These are phyloP conservation scores for Cardamine resedifolia DNA, from an alignment of 345 rosid species.

Conservation along the genomic window DNA sequence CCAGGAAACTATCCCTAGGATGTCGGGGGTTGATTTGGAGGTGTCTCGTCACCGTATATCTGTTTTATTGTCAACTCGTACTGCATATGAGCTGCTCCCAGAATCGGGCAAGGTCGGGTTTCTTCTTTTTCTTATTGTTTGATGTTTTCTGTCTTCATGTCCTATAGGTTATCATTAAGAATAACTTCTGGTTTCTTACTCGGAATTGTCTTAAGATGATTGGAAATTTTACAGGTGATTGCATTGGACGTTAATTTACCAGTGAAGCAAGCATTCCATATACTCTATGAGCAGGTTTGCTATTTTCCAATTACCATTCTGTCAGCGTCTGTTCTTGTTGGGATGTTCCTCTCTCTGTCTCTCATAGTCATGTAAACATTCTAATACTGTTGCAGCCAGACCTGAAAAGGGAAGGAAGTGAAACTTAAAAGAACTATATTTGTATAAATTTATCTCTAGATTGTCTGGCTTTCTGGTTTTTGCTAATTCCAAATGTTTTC, in stretches of 20 bases:
- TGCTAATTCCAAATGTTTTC: constrained; percentile 39
- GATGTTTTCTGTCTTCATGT: constrained; percentile 22
- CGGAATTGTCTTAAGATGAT: constrained; percentile 13
- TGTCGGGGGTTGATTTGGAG: constrained; percentile 67
- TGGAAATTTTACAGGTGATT: constrained; percentile 55
- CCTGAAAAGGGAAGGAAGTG: constrained; percentile 16
- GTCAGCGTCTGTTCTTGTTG: constrained; percentile 26
- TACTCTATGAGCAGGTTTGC: constrained; percentile 88
- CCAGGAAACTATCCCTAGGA: constrained; percentile 52
- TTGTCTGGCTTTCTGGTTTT: constrained; percentile 26
- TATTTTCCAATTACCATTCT: background rate
- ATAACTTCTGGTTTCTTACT: constrained; percentile 13
- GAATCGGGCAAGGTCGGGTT: constrained; percentile 96
- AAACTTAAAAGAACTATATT: constrained; percentile 1
- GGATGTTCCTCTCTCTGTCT: constrained; percentile 16
- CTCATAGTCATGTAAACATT: constrained; percentile 14
- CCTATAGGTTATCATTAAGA: background rate
- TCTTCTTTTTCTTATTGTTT: constrained; percentile 36
- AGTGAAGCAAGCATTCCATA: constrained; percentile 98
- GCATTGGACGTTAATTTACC: constrained; percentile 93
- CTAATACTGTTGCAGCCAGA: constrained; percentile 25
- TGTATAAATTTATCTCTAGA: constrained; percentile 8
- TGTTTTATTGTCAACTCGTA: constrained; percentile 67
- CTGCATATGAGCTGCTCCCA: constrained; percentile 93
- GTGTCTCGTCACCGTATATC: constrained; percentile 71